A percentile compares a stretch with the other conserved stretches of the same genome.
These are phyloP conservation scores for Trametes polyzona DNA, from an alignment of 1,284 basidiomycete species.

Conservation along the genomic window DNA sequence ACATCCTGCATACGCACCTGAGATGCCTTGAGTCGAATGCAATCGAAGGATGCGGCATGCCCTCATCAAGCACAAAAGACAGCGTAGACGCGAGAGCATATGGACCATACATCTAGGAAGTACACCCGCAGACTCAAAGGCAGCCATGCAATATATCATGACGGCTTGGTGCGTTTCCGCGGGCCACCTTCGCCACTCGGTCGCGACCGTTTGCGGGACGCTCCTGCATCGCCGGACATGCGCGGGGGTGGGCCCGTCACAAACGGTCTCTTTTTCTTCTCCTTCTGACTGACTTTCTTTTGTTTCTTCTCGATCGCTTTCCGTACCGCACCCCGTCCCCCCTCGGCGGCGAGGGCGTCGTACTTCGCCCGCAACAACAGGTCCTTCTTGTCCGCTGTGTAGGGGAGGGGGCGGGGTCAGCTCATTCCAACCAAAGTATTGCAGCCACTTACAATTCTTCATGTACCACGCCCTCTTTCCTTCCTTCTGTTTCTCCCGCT, in stretches of 20 bases:
- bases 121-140: not conserved
- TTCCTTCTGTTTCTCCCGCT: slow-evolving; percentile 68
- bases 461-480: slow-evolving; percentile 89
- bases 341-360: slow-evolving; percentile 72
- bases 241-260: slow-evolving; percentile 30
- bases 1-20: no score
- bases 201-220: slow-evolving; percentile 16
- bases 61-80: no score
- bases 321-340: slow-evolving; percentile 82
- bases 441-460: slow-evolving; percentile 71
- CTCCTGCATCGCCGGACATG: slow-evolving; percentile 1
- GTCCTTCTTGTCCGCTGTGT: slow-evolving; percentile 76
- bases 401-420: not conserved
- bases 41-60: no score
- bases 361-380: slow-evolving; percentile 76
- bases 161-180: slow-evolving; percentile 15
- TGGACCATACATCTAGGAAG: not conserved
- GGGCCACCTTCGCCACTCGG: slow-evolving; percentile 5
- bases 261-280: slow-evolving; percentile 84
- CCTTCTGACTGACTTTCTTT: slow-evolving; percentile 86
- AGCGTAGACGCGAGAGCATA: no score
- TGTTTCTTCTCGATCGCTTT: slow-evolving; percentile 89
- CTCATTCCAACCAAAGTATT: not conserved
- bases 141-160: not conserved
- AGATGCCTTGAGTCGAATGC: no score